A percentile compares a stretch with the other conserved stretches of the same genome.
Conservation (phyloP, 2,329 filamentous ascomycete species). For the Colletotrichum godetiae region DNA sequence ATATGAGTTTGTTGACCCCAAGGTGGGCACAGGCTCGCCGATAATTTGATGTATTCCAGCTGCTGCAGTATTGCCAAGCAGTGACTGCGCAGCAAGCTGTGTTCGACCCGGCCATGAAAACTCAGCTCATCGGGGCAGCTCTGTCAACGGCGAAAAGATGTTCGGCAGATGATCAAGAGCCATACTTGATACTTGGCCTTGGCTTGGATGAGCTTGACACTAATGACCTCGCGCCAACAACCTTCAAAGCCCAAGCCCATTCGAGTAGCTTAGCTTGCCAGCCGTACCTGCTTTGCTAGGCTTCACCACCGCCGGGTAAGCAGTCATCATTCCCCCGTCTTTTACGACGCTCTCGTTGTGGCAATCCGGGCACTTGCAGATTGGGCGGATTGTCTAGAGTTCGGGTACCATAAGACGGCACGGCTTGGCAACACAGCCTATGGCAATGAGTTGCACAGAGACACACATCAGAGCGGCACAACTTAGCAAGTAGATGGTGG, state of each 20-base stretch:
- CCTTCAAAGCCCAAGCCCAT: background rate
- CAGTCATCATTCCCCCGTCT: background rate
- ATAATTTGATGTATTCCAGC: background rate
- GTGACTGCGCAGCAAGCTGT: background rate
- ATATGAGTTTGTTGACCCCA: background rate
- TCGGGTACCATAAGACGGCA: background rate
- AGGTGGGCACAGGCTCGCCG: background rate
- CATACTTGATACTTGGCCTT: background rate
- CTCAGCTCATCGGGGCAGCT: background rate
- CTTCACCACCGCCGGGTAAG: too few relatives aligned
- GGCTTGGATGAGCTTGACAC: background rate
- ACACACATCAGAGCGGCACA: background rate
- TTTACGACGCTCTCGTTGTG: background rate
- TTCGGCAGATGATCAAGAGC: too few relatives aligned
- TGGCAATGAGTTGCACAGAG: constrained; percentile 19
- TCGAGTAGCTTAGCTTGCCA: background rate
- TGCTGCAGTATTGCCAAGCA: background rate
- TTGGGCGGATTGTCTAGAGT: background rate
- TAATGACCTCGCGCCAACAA: background rate
- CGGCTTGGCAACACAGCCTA: background rate
- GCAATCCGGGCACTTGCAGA: constrained; percentile 8
- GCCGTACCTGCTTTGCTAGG: too few relatives aligned
- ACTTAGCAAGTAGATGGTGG: background rate
- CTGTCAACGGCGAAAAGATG: background rate
- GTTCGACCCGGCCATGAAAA: background rate